Base-by-base conservation (phyloP, 164 flowering plant species). In the Macadamia tetraphylla region DNA sequence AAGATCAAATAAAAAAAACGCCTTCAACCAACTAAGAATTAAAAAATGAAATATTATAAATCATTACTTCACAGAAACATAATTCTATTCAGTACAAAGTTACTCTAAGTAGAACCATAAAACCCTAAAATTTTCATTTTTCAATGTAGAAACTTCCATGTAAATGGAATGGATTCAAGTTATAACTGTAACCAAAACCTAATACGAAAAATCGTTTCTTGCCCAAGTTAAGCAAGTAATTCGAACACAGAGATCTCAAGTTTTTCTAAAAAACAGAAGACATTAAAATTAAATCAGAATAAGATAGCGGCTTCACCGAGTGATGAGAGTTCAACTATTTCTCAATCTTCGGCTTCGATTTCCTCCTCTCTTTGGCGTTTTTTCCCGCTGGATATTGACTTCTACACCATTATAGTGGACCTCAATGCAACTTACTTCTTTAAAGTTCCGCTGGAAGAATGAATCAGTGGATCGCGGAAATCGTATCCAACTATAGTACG, bases 341-440 rank as follows among this genome's bases (percentile, higher is more conserved):
- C 67, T 35, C 13, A 9, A 3, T 42, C 40, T 57, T 51, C 70
- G 30, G 66, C 31, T 58, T 64, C 72, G 49, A 17, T 30, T 3
- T 71, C 80, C 56, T 68, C 68, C 18, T 74, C 75, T 64, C 81
- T 62, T 44, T 14, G 49, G 29, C 78, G 78, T 60, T 78, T 78
- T 49, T 63, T 71, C 10, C 76, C 80, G 6, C 8, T 68, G 0
- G 75, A 64, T 46, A 29, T 52, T 30, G 81, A 67, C n/a, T 29
- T 59, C 23, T 57, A 40, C 62, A 63, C 74, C 73, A 63, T 71
- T 42, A 15, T 29, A 9, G 57, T 12, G 17, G 12, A 17, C 4
- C 8, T 23, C 42, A 55, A 31, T 29, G 29, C 23, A 31, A 29
- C 15, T 51, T 12, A 17, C 58, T 29, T 42, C 15, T 3, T 18